Evolutionary conservation across 2,329 filamentous ascomycete species (phyloP).

Genomic region (Alternaria gaisen): DNA sequence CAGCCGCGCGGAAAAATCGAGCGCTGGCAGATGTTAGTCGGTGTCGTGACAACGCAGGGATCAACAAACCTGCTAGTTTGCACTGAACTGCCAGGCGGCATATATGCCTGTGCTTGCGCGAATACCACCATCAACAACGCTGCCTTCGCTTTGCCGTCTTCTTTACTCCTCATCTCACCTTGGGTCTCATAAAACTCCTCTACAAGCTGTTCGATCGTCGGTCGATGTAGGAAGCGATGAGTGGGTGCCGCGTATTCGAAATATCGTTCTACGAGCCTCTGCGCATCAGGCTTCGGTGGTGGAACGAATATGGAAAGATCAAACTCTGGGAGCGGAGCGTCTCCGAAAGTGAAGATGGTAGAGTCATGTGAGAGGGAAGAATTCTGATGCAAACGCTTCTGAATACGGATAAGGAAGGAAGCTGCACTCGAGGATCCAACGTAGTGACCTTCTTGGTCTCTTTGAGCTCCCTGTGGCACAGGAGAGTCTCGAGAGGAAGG

Average conservation of each 20-base stretch:
- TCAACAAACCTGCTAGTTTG: constrained; percentile 37
- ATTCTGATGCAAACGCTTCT: constrained; percentile 58
- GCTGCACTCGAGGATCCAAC: constrained; percentile 59
- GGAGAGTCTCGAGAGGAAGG: constrained; percentile 54
- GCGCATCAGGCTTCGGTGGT: constrained; percentile 53
- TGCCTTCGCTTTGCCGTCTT: constrained; percentile 54
- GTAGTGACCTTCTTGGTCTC: constrained; percentile 59
- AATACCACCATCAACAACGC: constrained; percentile 64
- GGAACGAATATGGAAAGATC: constrained; percentile 57
- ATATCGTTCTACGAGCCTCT: constrained; percentile 61
- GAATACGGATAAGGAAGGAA: constrained; percentile 61
- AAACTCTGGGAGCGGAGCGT: constrained; percentile 58
- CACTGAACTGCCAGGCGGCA: constrained; percentile 39
- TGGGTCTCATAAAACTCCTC: constrained; percentile 58
- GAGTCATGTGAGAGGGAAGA: constrained; percentile 49
- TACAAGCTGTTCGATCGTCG: constrained; percentile 59
- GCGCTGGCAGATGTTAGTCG: constrained; percentile 34
- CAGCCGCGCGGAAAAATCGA: constrained; percentile 55
- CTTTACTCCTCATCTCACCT: constrained; percentile 52
- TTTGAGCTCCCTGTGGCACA: constrained; percentile 54
- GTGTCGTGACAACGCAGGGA: too few species aligned
- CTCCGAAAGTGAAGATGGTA: constrained; percentile 62
- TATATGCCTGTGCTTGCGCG: constrained; percentile 60
- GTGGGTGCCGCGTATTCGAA: constrained; percentile 70
- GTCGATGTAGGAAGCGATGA: constrained; percentile 66